Percentiles rank a stretch among this genome's conserved stretches.
Evolutionary conservation across 2,329 filamentous ascomycete genomes (phyloP).

Genomic region (Xylaria sp.): DNA sequence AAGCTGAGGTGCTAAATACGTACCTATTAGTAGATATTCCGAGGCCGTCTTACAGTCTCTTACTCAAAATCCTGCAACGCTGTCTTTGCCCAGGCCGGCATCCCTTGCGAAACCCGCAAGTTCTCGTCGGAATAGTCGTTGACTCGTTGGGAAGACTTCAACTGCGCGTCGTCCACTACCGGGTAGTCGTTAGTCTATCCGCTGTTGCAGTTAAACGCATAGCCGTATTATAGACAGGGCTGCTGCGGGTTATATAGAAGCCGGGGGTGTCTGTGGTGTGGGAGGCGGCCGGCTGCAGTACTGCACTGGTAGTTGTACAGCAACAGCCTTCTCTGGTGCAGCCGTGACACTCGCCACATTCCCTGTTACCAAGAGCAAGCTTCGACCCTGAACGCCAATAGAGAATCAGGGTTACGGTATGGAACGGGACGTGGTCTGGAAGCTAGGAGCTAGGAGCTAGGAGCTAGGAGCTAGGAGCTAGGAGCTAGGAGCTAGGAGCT

Average conservation of each 20-base stretch:
- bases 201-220: constrained; percentile 29
- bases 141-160: neutral
- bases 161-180: neutral
- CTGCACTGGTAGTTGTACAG: constrained; percentile 24
- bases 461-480: constrained; percentile 12
- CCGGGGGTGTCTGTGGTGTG: constrained; percentile 35
- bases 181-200: constrained; percentile 8
- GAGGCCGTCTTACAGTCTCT: too few species aligned
- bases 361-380: constrained; percentile 7
- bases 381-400: constrained; percentile 33
- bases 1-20: constrained; percentile 18
- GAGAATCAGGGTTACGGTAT: constrained; percentile 19
- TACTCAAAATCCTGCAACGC: constrained; percentile 3
- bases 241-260: constrained; percentile 38
- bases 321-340: constrained; percentile 20
- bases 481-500: neutral
- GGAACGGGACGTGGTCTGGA: constrained; percentile 19
- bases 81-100: neutral
- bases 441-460: neutral
- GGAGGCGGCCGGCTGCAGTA: constrained; percentile 38
- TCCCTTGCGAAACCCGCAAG: constrained; percentile 1
- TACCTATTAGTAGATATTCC: too few species aligned
- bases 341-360: constrained; percentile 17
- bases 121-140: neutral
- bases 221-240: constrained; percentile 35